Percentiles rank a stretch among this genome's conserved stretches.
Conservation (phyloP, 768 basidiomycete genomes). For the Dentipellis sp. region DNA sequence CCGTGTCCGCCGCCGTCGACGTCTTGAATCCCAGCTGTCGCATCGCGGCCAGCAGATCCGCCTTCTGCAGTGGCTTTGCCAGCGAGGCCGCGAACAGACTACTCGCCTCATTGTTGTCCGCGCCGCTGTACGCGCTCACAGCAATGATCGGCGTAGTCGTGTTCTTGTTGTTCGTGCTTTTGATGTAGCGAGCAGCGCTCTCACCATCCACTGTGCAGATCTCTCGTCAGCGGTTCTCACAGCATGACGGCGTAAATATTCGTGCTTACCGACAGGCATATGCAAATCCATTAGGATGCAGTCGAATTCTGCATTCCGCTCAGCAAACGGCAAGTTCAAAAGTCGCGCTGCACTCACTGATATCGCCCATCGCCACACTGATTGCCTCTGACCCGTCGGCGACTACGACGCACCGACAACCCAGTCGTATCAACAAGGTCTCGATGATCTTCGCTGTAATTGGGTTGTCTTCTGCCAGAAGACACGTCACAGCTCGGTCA, state of each 20-base stretch:
- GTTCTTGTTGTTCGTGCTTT: conserved; percentile 94
- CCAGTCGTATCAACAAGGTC: conserved; percentile 85
- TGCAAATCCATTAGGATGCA: conserved; percentile 93
- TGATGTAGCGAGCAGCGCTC: conserved; percentile 93
- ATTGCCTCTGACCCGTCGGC: conserved; percentile 96
- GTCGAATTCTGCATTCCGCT: conserved; percentile 68
- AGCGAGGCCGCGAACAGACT: conserved; percentile 75
- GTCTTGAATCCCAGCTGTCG: conserved; percentile 89
- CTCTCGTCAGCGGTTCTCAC: conserved; percentile 1
- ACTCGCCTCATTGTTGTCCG: conserved; percentile 52
- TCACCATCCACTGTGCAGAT: conserved; percentile 77
- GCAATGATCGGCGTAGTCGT: conserved; percentile 88
- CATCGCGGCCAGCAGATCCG: conserved; percentile 71
- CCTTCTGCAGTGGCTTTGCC: conserved; percentile 84
- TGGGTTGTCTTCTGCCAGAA: conserved; percentile 96
- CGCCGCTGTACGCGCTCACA: conserved; percentile 79
- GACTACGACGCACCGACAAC: conserved; percentile 92
- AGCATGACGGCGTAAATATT: conserved; percentile 9
- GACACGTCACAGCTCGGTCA: conserved; percentile 86
- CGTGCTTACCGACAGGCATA: conserved; percentile 81
- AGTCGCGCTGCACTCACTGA: conserved; percentile 54
- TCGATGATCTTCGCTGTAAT: conserved; percentile 97
- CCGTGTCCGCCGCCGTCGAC: conserved; percentile 48
- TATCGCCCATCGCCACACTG: conserved; percentile 94
- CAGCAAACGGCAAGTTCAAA: neutral